These are phyloP conservation scores for Hysterium pulicare DNA, from an alignment of 2,329 filamentous ascomycete genomes.

Conservation along the genomic window DNA sequence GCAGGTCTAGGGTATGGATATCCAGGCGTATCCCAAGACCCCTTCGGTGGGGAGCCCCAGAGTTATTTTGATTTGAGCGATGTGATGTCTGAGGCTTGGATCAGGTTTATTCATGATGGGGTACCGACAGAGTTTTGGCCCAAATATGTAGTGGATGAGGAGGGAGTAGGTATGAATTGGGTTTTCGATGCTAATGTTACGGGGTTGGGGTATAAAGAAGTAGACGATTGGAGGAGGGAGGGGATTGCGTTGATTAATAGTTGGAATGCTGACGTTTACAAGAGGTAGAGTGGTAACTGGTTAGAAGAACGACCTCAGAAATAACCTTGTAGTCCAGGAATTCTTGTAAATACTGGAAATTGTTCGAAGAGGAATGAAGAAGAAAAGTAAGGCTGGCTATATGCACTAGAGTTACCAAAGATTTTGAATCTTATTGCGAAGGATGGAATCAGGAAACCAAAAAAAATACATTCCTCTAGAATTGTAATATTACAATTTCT, in stretches of 20 bases:
- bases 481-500: conserved; percentile 4
- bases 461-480: background rate
- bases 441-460: too few species aligned
- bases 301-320: too few species aligned
- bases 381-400: background rate
- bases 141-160: conserved; percentile 34
- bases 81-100: conserved; percentile 46
- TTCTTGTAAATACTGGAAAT: background rate
- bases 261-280: conserved; percentile 8
- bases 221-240: conserved; percentile 43
- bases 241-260: conserved; percentile 45
- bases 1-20: conserved; percentile 42
- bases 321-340: too few species aligned
- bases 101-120: conserved; percentile 41
- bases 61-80: conserved; percentile 38
- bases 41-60: conserved; percentile 35
- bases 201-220: conserved; percentile 32
- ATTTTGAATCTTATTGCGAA: too few species aligned
- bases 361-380: background rate
- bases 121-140: conserved; percentile 44
- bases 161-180: conserved; percentile 34
- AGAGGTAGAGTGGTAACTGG: conserved; percentile 1
- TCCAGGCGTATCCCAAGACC: conserved; percentile 22
- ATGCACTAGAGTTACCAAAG: background rate
- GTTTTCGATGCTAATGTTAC: conserved; percentile 48